These are phyloP conservation scores for Anethum foeniculum DNA, from an alignment of 140 eudicot genomes.

Conservation along the genomic window DNA sequence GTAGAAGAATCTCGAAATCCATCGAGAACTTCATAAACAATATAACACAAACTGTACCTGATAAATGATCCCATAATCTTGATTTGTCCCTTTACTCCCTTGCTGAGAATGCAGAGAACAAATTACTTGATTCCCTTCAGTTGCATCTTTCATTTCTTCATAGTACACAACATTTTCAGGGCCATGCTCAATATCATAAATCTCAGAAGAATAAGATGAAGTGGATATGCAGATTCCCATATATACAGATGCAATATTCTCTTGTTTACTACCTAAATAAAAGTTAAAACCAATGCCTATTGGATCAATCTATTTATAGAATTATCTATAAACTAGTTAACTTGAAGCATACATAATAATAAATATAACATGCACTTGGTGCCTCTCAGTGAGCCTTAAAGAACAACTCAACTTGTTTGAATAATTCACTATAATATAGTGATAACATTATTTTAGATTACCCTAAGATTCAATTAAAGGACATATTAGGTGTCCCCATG, in stretches of 20 bases:
- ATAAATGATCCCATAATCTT: conserved; percentile 76
- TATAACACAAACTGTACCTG: conserved; percentile 34
- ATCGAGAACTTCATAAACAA: background rate
- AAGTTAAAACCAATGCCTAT: conserved; percentile 8
- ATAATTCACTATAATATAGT: background rate
- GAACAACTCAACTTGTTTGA: conserved; percentile 2
- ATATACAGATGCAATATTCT: background rate
- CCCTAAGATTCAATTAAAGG: conserved; percentile 17
- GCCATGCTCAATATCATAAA: conserved; percentile 51
- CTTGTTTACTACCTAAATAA: conserved; percentile 14
- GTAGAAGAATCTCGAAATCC: background rate
- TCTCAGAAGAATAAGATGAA: conserved; percentile 67
- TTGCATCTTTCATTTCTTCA: conserved; percentile 17
- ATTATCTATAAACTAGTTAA: conserved; percentile 16
- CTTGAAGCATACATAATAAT: background rate
- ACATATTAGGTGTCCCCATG: conserved; percentile 5
- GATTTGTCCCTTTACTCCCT: conserved; percentile 74
- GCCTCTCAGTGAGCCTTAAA: conserved; percentile 7
- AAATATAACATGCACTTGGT: background rate
- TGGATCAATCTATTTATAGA: conserved; percentile 31
- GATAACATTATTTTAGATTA: background rate
- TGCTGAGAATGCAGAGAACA: conserved; percentile 61
- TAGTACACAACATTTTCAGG: conserved; percentile 54
- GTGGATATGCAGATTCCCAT: conserved; percentile 78
- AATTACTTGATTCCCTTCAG: conserved; percentile 15